Base-by-base conservation (phyloP, 1,284 basidiomycete genomes). In the Volvariella surrecta region DNA sequence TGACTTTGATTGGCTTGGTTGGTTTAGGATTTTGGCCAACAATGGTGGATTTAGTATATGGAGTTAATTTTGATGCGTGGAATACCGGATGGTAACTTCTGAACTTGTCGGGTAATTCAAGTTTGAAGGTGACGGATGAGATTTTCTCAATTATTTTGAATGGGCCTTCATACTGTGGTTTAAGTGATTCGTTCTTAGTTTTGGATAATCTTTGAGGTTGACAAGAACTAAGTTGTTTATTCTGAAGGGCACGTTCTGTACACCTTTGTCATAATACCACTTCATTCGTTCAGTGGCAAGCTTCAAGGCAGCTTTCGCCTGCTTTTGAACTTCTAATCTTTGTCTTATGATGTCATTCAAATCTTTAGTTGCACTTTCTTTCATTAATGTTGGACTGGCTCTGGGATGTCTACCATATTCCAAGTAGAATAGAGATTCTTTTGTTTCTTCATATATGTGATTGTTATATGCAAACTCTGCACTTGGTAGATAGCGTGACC, bases 401-500 rank as follows among this genome's bases (percentile, higher is more conserved):
- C 20, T 16, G 8, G 39, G 39, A 8, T 45, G 39, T 4, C 38
- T n/a, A 17, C 44, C 46, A 17, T n/a, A 30, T 6, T 37, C 38
- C 3, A 42, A 3, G 21, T 21, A 32, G 35, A 49, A 50, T 40
- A 61, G 63, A 1, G 59, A 37, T 30, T 44, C 22, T 10, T 35
- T 44, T 8, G 58, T 64, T 0, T 58, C 50, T 0, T 48, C 10
- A 16, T 62, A 56, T 0, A 49, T 19, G 0, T 50, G 47, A 48
- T 63, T 58, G 49, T 63, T 64, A 41, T 57, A 52, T 0, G 54
- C 30, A 32, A 68, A 67, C 32, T 68, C 58, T 0, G 59, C 53
- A 0, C 59, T 48, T 0, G 59, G 47, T 0, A 68, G 45, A 35
- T 53, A 56, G 10, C 58, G 45, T 1, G 45, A 40, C 70, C 71